phyloP scores from a whole-genome alignment of 495 filamentous ascomycete species.

The Aspergillus nanangensis region DNA sequence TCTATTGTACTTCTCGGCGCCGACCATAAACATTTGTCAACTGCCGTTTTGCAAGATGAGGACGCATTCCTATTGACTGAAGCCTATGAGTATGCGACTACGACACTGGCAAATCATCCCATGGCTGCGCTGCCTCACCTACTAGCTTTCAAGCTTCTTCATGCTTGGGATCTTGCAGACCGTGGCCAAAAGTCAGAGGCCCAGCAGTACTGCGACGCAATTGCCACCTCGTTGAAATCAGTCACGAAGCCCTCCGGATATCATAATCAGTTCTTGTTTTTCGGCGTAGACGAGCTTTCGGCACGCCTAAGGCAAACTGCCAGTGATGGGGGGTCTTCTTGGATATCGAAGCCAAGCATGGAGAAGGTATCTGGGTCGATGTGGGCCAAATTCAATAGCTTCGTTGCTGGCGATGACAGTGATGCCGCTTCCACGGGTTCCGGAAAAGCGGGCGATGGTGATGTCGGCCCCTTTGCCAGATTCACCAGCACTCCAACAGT shows the following conservation, averaged over 20 bases:
- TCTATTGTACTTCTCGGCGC: constrained; percentile 80
- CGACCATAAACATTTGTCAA: constrained; percentile 64
- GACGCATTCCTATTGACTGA: constrained; percentile 87
- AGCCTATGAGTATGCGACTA: constrained; percentile 82
- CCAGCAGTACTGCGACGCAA: constrained; percentile 85
- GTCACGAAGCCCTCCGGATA: constrained; percentile 82
- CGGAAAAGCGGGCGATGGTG: constrained; percentile 49
- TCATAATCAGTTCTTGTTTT: constrained; percentile 68
- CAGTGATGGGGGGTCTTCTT: constrained; percentile 62
- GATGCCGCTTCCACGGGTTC: constrained; percentile 57
- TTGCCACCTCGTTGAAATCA: constrained; percentile 71
- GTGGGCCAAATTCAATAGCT: constrained; percentile 88
- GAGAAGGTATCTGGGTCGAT: constrained; percentile 86
- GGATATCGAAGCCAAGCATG: constrained; percentile 92
- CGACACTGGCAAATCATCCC: constrained; percentile 54
- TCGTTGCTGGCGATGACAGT: constrained; percentile 87
- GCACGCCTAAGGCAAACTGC: constrained; percentile 79
- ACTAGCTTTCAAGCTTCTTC: constrained; percentile 80
- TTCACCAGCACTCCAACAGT: constrained; percentile 77
- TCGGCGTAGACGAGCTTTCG: constrained; percentile 75
- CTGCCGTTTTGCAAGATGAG: constrained; percentile 67
- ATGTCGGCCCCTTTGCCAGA: constrained; percentile 74
- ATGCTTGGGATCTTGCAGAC: constrained; percentile 80
- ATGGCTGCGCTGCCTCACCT: constrained; percentile 72
- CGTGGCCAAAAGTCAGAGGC: constrained; percentile 77